Base-by-base conservation (phyloP, 2,329 filamentous ascomycete genomes). In the Colletotrichum liaoningense region DNA sequence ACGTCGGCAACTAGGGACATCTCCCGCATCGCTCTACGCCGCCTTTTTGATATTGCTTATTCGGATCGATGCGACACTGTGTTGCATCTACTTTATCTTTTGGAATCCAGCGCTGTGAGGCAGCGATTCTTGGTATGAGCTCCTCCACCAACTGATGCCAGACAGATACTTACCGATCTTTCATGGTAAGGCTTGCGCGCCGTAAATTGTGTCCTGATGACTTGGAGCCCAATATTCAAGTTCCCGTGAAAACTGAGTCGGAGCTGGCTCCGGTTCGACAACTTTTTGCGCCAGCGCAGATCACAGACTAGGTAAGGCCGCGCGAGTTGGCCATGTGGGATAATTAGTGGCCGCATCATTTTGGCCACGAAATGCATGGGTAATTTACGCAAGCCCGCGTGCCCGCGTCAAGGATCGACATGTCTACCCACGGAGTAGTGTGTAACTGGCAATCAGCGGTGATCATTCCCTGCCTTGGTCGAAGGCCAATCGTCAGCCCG, bases 241-340 rank as follows among this genome's bases (percentile, higher is more conserved):
- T n/a, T 14, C 19, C 46, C 4, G 42, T 22, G 19, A 12, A 2
- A 33, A 8, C 11, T 22, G 19, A 24, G 60, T 5, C 69, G 69
- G 69, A 69, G 52, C 59, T 28, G 30, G 28, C 65, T 72, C 69
- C 65, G 69, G 9, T 46, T 22, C 24, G 33, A 19, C 30, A 26
- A 8, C 28, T 38, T 9, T 30, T 19, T 26, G 42, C 55, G 54
- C 52, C 33, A 57, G 58, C 33, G 14, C 24, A 49, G 42, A 49
- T 49, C 42, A 49, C 16, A n/a, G 16, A 49, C 42, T 49, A 28
- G 26, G 26, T 6, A 49, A 49, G 42, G 42, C 42, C 42, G 42
- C 42, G 19, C 42, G n/a, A 49, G 42, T 49, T 19, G 42, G 42
- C 8, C 42, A 49, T 49, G 42, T 49, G 42, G 42, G 42, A n/a